Base-by-base conservation (phyloP, 257 asterid genomes). In the Linaria vulgaris region DNA sequence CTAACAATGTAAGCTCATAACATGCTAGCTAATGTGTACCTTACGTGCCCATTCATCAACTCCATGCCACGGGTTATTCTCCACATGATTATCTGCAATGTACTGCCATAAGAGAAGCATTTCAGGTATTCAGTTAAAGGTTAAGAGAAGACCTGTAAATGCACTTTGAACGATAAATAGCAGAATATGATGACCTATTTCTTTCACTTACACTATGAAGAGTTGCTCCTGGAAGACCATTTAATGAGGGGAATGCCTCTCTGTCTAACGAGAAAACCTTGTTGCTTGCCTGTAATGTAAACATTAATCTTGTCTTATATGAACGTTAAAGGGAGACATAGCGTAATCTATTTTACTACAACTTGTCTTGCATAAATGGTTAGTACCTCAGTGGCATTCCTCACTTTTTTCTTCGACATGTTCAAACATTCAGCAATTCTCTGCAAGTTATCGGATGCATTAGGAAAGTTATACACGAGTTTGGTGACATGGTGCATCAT, bases 321-420 rank as follows among this genome's bases (percentile, higher is more conserved):
- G 39, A 61, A 48, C 38, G 60, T 31, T 59, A 22, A 43, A 59
- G 44, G 43, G 55, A 20, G 56, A 59, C 48, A n/a, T 22, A 3
- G 38, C 20, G 64, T 24, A 71, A 46, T 52, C 53, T 44, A 62
- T 56, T 59, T 48, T 19, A 48, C 21, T 45, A 49, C 59, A 50
- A 15, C 56, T 59, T 12, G 61, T 30, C 24, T 37, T 8, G 34
- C 41, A 21, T 47, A n/a, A 61, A 48, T 51, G 31, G 66, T 54
- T 14, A 62, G 58, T 89, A 92, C 99, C 99, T 92, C 97, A 41
- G 94, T 87, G 54, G 99, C 99, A 81, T 92, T 92, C 75, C 84
- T 81, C 76, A 92, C 94, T 81, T 92, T 89, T 82, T 83, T 85
- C 74, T 84, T 85, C 2, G 96, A 82, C 87, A 92, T 85, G 82